A percentile compares a stretch with the other conserved stretches of the same genome.
Conservation (phyloP, 352 stramenopile species). For the Phytophthora niederhauseri region DNA sequence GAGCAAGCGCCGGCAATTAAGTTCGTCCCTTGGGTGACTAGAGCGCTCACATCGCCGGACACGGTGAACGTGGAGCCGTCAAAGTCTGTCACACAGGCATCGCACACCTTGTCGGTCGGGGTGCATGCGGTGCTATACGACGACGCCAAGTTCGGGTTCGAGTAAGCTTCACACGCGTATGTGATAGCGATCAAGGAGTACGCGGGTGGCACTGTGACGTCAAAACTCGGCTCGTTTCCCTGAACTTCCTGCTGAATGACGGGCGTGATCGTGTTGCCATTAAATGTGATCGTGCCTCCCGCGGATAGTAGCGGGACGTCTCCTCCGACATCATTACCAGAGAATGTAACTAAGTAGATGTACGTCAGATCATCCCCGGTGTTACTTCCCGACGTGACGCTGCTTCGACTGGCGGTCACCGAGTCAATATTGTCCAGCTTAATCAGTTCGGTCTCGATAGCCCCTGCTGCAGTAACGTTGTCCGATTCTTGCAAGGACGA, state of each 20-base stretch:
- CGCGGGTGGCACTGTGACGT: conserved; percentile 13
- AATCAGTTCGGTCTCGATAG: conserved; percentile 39
- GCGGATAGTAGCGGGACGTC: conserved; percentile 83
- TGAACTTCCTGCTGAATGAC: conserved; percentile 40
- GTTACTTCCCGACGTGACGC: conserved; percentile 1
- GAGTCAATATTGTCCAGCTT: conserved; percentile 67
- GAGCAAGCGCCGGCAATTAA: conserved; percentile 58
- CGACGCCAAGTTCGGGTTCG: conserved; percentile 62
- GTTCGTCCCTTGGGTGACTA: conserved; percentile 23
- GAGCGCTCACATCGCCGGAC: conserved; percentile 18
- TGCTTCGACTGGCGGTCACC: conserved; percentile 44
- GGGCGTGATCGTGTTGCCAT: conserved; percentile 16
- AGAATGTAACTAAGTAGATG: conserved; percentile 91
- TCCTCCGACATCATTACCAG: conserved; percentile 79
- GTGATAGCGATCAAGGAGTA: conserved; percentile 50
- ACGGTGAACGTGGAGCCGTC: conserved; percentile 61
- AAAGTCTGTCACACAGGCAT: conserved; percentile 71
- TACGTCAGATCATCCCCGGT: conserved; percentile 63
- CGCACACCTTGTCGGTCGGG: conserved; percentile 41
- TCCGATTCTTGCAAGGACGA: conserved; percentile 25
- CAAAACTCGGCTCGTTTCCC: conserved; percentile 57
- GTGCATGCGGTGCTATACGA: conserved; percentile 66
- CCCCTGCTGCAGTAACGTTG: conserved; percentile 9
- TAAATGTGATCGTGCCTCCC: conserved; percentile 49
- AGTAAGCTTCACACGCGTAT: conserved; percentile 88